Conservation (phyloP, 2,329 filamentous ascomycete species). For the Alternaria angustiovoidea region DNA sequence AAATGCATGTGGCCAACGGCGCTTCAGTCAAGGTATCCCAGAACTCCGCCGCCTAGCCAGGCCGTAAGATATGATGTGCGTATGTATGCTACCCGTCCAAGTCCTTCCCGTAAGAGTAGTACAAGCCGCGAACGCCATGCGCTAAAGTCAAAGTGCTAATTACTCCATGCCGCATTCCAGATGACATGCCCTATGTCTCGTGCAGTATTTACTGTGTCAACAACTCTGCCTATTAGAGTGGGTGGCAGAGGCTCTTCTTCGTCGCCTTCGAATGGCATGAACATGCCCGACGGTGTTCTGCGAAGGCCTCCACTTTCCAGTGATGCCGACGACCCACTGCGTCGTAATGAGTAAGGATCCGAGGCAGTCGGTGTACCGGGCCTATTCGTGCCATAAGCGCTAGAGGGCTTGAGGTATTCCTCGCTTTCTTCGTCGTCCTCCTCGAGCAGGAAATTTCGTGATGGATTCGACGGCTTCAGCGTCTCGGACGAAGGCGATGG, state of each 20-base stretch:
- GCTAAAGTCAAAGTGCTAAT: constrained; percentile 42
- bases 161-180: constrained; percentile 71
- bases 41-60: constrained; percentile 29
- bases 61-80: constrained; percentile 20
- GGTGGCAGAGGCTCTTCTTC: constrained; percentile 65
- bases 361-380: constrained; percentile 48
- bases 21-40: constrained; percentile 21
- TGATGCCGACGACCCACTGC: constrained; percentile 24
- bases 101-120: constrained; percentile 27
- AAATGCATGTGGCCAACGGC: constrained; percentile 25
- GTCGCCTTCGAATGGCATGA: constrained; percentile 84
- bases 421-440: constrained; percentile 61
- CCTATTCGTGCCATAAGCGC: constrained; percentile 46
- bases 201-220: constrained; percentile 77
- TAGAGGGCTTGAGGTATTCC: constrained; percentile 55
- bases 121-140: constrained; percentile 35
- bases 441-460: constrained; percentile 70
- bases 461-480: constrained; percentile 72
- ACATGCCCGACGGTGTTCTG: constrained; percentile 85
- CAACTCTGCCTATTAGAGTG: constrained; percentile 78
- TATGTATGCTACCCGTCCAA: constrained; percentile 27
- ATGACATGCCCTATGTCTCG: constrained; percentile 71
- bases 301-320: constrained; percentile 65
- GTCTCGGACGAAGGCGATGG: constrained; percentile 86
- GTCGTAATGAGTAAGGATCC: constrained; percentile 30